A percentile compares a stretch with the other conserved stretches of the same genome.
These are phyloP conservation scores for Eruca vesicaria DNA, from an alignment of 441 rosid genomes.

Conservation along the genomic window DNA sequence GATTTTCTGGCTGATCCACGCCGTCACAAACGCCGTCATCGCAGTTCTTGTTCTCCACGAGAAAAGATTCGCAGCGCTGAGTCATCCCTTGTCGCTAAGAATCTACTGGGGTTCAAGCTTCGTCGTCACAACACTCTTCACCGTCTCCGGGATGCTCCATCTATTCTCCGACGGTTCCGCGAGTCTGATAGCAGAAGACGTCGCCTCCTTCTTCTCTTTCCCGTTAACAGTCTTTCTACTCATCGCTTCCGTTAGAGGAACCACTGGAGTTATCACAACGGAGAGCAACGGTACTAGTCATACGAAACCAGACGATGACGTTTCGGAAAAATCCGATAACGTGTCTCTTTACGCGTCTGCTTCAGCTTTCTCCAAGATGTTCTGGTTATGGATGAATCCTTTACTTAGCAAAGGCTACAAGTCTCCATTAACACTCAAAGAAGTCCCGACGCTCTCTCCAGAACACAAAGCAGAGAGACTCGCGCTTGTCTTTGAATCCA, in stretches of 20 bases:
- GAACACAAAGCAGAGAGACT: conserved; percentile 76
- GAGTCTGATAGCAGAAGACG: conserved; percentile 51
- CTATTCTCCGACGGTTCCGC: conserved; percentile 33
- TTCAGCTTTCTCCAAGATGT: conserved; percentile 62
- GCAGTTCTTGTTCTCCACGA: conserved; percentile 63
- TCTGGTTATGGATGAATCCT: conserved; percentile 97
- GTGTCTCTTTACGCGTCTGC: conserved; percentile 77
- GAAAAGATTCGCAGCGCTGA: conserved; percentile 62
- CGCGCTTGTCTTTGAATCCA: conserved; percentile 55
- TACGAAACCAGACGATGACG: conserved; percentile 33
- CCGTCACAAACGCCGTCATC: conserved; percentile 60
- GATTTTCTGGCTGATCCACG: conserved; percentile 70
- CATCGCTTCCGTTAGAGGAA: conserved; percentile 57
- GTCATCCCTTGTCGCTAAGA: conserved; percentile 65
- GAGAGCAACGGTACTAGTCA: conserved; percentile 31
- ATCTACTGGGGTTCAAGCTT: conserved; percentile 64
- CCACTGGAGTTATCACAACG: conserved; percentile 51
- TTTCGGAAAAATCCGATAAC: conserved; percentile 40
- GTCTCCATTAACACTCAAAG: conserved; percentile 67
- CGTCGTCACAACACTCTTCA: conserved; percentile 44
- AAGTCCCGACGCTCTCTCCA: conserved; percentile 77
- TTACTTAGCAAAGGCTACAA: conserved; percentile 72
- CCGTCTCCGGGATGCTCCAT: conserved; percentile 55
- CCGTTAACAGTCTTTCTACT: conserved; percentile 66
- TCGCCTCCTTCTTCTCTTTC: conserved; percentile 49